phyloP scores from a whole-genome alignment of 306 rosid species.

The Castanospermum australe region DNA sequence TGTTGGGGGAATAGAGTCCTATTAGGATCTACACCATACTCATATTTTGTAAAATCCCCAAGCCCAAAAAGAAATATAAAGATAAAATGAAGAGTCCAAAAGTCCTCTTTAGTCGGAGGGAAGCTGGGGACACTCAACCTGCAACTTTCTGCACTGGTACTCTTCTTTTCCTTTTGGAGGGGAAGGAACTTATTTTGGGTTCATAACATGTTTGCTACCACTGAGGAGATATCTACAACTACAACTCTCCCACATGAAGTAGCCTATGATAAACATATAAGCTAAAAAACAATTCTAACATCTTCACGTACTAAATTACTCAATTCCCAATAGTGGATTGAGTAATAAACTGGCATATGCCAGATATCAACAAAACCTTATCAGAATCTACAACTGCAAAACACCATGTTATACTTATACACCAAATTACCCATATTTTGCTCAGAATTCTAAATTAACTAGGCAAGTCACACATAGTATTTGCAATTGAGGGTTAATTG shows the following conservation, averaged over 20 bases:
- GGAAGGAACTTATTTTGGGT: slow-evolving; percentile 5
- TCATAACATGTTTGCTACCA: slow-evolving; percentile 15
- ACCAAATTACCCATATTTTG: background rate
- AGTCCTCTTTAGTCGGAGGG: background rate
- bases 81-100: background rate
- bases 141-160: background rate
- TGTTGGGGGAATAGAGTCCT: background rate
- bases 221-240: background rate
- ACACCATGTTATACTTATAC: background rate
- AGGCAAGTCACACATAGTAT: background rate
- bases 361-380: slow-evolving; percentile 14
- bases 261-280: background rate
- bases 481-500: background rate
- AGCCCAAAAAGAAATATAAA: background rate
- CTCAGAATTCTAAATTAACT: background rate
- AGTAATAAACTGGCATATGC: background rate
- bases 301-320: background rate
- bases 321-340: background rate
- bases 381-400: background rate
- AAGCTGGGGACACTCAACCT: background rate
- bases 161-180: background rate
- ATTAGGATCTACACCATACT: background rate
- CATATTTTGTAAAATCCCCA: background rate
- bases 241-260: background rate
- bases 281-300: background rate